Base-by-base conservation (phyloP, 306 rosid genomes). In the Inga laurina region DNA sequence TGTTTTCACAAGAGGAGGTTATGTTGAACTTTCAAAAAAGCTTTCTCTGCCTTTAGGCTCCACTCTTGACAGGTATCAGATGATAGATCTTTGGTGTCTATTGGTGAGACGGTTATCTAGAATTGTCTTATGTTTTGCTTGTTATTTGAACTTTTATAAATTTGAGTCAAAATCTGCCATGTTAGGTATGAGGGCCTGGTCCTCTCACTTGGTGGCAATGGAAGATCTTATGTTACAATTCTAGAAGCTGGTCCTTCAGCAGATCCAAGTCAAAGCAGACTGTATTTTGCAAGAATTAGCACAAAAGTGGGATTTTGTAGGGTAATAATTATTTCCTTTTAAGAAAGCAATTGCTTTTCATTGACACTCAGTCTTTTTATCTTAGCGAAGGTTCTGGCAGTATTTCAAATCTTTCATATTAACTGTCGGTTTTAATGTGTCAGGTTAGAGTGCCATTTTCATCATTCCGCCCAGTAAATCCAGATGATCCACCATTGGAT, bases 371-470 rank as follows among this genome's bases (percentile, higher is more conserved):
- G 49, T 77, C 83, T 65, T 76, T 39, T 73, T 37, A 34, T 76
- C 37, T 83, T 57, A 48, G 81, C 66, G 35, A 46, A 48, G 61
- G 80, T 72, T 57, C 81, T 24, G 65, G 71, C 41, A 4, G 2
- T 32, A 65, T 8, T 65, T 65, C 59, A 19, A 35, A 37, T 65
- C 82, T 77, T 86, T 81, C 69, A 72, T 66, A n/a, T 76, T 83
- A 81, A 72, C 62, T 74, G 16, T 82, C 69, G 74, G 9, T 73
- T 74, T 83, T 68, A 51, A 51, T 49, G 78, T 89, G 89, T 85
- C 98, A 96, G 99, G 97, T 93, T 77, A 90, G 99, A 83, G 91
- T 96, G 71, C 97, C 98, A 74, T 96, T 96, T 88, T 91, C 99
- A 48, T 91, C 97, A 59, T 96, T 96, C 85, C 98, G 99, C 57